These are phyloP conservation scores for Trichosporon sp. DNA, from an alignment of 1,284 basidiomycete genomes.

Conservation along the genomic window DNA sequence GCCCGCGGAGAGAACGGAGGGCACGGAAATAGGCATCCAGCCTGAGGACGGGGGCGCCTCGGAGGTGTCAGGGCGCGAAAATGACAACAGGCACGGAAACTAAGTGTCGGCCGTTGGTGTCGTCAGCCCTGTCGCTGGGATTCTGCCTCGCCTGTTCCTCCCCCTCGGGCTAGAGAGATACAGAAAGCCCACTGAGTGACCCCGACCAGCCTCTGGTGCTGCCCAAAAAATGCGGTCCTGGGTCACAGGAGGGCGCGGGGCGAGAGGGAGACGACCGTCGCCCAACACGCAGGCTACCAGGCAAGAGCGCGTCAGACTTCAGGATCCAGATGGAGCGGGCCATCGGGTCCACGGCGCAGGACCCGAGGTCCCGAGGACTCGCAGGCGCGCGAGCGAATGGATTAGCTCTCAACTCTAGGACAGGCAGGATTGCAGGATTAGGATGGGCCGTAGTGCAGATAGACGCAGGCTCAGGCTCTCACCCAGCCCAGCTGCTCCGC, in stretches of 20 bases:
- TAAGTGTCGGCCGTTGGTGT: conserved; percentile 19
- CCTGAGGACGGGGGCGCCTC: background rate
- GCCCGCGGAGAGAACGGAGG: conserved; percentile 17
- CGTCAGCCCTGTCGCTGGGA: conserved; percentile 15
- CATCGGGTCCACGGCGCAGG: conserved; percentile 7
- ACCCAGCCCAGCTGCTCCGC: background rate
- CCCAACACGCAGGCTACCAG: background rate
- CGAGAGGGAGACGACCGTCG: background rate
- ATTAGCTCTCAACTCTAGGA: background rate
- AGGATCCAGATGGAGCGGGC: conserved; percentile 7
- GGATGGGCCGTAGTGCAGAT: conserved; percentile 14
- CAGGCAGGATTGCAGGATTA: conserved; percentile 15
- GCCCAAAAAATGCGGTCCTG: background rate
- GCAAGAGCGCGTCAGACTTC: conserved; percentile 5
- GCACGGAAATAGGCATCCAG: conserved; percentile 1
- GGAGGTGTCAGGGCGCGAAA: background rate
- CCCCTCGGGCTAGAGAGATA: background rate
- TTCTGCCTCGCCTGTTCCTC: background rate
- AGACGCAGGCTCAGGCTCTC: conserved; percentile 3
- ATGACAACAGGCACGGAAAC: conserved; percentile 17
- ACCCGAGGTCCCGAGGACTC: background rate
- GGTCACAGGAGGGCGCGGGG: background rate
- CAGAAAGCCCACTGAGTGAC: background rate
- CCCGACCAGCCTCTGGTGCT: conserved; percentile 6
- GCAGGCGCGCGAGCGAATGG: background rate